Evolutionary conservation across 1,284 basidiomycete genomes (phyloP).

Genomic region (Irpex sp.): DNA sequence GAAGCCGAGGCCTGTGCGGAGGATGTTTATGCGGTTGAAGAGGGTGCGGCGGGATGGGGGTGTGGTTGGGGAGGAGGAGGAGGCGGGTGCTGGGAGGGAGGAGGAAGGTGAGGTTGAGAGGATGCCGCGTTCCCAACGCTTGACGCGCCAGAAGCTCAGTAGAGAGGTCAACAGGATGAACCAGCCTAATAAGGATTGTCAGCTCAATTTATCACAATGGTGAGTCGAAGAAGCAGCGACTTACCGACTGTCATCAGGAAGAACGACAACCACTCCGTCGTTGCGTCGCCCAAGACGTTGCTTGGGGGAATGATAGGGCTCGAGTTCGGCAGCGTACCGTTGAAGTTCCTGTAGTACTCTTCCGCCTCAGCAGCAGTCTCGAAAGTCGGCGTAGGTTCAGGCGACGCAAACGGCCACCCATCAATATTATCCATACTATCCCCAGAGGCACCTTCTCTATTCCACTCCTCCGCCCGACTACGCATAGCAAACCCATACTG

Average conservation of each 20-base stretch:
- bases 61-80: conserved; percentile 20
- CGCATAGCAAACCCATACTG: conserved; percentile 91
- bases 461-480: conserved; percentile 29
- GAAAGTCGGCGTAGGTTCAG: conserved; percentile 28
- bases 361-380: conserved; percentile 44
- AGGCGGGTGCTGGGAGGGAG: conserved; percentile 25
- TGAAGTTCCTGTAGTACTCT: conserved; percentile 35
- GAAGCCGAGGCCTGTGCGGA: conserved; percentile 44
- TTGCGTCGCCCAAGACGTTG: conserved; percentile 37
- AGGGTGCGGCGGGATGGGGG: conserved; percentile 28
- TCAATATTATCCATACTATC: conserved; percentile 9
- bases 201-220: too few species aligned
- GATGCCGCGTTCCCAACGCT: conserved; percentile 78
- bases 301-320: conserved; percentile 10
- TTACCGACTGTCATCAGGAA: conserved; percentile 86
- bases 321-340: conserved; percentile 20
- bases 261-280: conserved; percentile 87
- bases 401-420: conserved; percentile 20
- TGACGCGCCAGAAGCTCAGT: conserved; percentile 89
- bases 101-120: conserved; percentile 31
- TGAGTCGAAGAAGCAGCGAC: conserved; percentile 18
- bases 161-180: conserved; percentile 85
- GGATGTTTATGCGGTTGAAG: conserved; percentile 30
- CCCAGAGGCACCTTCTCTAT: conserved; percentile 18
- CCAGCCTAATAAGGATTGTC: conserved; percentile 53